Percentiles rank a stretch among this genome's conserved stretches.
phyloP scores from a whole-genome alignment of 1,139 yeast genomes.

The Komagataea norvegica region DNA sequence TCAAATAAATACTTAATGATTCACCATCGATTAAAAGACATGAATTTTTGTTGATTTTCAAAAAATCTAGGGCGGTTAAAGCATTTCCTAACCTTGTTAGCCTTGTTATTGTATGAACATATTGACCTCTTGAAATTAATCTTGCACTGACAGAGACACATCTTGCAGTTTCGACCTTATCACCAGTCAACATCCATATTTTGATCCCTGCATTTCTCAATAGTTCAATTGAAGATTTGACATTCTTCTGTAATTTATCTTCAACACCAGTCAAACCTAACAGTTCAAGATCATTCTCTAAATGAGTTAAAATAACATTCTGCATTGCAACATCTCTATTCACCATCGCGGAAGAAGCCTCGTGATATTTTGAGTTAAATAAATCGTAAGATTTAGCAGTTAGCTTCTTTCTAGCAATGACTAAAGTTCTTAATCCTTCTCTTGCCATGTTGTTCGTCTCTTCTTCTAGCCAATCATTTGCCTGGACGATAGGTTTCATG shows the following conservation, averaged over 20 bases:
- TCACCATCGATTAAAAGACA: conserved; percentile 93
- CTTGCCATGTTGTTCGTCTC: conserved; percentile 98
- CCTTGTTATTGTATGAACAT: conserved; percentile 80
- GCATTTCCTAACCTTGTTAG: conserved; percentile 59
- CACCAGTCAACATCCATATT: conserved; percentile 99
- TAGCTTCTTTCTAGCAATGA: conserved; percentile 77
- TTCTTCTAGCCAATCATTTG: conserved; percentile 95
- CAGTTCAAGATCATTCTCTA: conserved; percentile 82
- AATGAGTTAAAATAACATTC: conserved; percentile 55
- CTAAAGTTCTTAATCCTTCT: conserved; percentile 93
- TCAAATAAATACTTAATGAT: conserved; percentile 67
- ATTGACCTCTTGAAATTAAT: conserved; percentile 88
- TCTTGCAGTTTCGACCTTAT: conserved; percentile 95
- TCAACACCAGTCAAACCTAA: conserved; percentile 97
- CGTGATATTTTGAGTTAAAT: conserved; percentile 59
- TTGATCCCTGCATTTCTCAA: conserved; percentile 93
- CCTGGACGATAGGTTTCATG: conserved; percentile 78
- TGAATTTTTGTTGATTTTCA: conserved; percentile 65
- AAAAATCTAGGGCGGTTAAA: conserved; percentile 64
- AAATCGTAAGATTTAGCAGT: conserved; percentile 49
- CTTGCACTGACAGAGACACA: conserved; percentile 95
- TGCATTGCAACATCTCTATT: conserved; percentile 75
- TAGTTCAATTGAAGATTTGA: conserved; percentile 86
- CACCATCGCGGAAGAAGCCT: conserved; percentile 74
- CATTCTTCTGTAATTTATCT: conserved; percentile 87